Evolutionary conservation across 1,284 basidiomycete genomes (phyloP).

Genomic region (Trichosporon coremiiforme): DNA sequence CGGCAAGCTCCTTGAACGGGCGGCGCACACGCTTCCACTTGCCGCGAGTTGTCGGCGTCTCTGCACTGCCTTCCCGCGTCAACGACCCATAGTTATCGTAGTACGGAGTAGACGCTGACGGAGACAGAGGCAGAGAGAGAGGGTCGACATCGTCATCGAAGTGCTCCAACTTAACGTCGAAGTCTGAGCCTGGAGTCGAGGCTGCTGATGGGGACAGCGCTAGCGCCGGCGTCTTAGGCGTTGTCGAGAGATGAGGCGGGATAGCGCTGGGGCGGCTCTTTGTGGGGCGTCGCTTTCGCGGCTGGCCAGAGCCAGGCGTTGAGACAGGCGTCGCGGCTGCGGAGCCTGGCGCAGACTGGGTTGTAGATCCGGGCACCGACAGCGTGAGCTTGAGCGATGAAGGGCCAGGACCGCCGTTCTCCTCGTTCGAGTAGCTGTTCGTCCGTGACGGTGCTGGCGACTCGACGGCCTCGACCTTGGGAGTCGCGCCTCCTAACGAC

Average conservation of each 20-base stretch:
- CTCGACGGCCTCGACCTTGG: conserved; percentile 11
- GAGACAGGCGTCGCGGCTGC: conserved; percentile 26
- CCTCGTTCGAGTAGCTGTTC: conserved; percentile 21
- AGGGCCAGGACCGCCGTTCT: neutral
- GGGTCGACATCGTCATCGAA: conserved; percentile 29
- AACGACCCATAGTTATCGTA: neutral
- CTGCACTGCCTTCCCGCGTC: conserved; percentile 20
- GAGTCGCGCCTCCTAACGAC: conserved; percentile 32
- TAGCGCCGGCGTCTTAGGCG: conserved; percentile 22
- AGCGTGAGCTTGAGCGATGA: conserved; percentile 18
- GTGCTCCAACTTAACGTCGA: conserved; percentile 25
- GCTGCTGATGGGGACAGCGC: conserved; percentile 13
- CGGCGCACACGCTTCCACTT: conserved; percentile 49
- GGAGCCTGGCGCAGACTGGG: conserved; percentile 26
- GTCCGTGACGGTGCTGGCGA: neutral
- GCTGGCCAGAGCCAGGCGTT: conserved; percentile 22
- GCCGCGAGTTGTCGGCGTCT: conserved; percentile 30
- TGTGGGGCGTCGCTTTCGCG: conserved; percentile 24
- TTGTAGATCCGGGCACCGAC: conserved; percentile 4
- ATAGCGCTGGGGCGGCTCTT: conserved; percentile 30
- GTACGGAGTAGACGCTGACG: neutral
- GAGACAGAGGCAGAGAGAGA: conserved; percentile 28
- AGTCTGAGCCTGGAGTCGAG: conserved; percentile 19
- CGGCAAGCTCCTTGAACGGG: conserved; percentile 48
- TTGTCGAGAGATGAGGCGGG: conserved; percentile 31